Percentiles rank a stretch among this genome's conserved stretches.
Conservation (phyloP, 768 basidiomycete genomes). For the Suillus bovinus region DNA sequence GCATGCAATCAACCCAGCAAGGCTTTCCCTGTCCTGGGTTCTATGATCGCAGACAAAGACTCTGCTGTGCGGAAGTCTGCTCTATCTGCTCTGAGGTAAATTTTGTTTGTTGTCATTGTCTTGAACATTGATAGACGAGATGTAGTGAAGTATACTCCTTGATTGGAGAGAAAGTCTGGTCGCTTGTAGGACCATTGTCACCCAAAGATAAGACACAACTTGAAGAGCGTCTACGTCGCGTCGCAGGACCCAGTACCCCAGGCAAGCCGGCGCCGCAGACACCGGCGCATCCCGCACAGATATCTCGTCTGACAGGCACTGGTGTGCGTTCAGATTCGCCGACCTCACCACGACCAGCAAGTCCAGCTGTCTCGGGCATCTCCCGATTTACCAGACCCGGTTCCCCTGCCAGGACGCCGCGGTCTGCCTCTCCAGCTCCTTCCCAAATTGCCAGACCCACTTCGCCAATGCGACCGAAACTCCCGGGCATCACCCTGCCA, state of each 20-base stretch:
- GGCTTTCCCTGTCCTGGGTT: constrained; percentile 74
- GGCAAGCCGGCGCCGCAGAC: constrained; percentile 41
- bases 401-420: constrained; percentile 38
- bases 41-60: constrained; percentile 88
- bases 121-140: constrained; percentile 12
- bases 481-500: constrained; percentile 35
- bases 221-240: constrained; percentile 84
- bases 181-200: constrained; percentile 69
- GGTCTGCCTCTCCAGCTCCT: constrained; percentile 39
- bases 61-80: constrained; percentile 87
- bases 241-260: constrained; percentile 63
- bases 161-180: constrained; percentile 86
- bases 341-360: constrained; percentile 48
- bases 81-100: constrained; percentile 74
- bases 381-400: constrained; percentile 46
- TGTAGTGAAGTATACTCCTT: constrained; percentile 78
- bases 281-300: constrained; percentile 44
- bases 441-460: constrained; percentile 43
- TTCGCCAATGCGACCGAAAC: constrained; percentile 52
- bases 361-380: constrained; percentile 41
- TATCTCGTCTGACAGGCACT: constrained; percentile 50
- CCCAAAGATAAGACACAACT: constrained; percentile 91
- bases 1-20: constrained; percentile 77
- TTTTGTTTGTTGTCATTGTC: constrained; percentile 20
- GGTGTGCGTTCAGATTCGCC: constrained; percentile 54